These are phyloP conservation scores for Colletotrichum lini DNA, from an alignment of 2,329 filamentous ascomycete genomes.

Conservation along the genomic window DNA sequence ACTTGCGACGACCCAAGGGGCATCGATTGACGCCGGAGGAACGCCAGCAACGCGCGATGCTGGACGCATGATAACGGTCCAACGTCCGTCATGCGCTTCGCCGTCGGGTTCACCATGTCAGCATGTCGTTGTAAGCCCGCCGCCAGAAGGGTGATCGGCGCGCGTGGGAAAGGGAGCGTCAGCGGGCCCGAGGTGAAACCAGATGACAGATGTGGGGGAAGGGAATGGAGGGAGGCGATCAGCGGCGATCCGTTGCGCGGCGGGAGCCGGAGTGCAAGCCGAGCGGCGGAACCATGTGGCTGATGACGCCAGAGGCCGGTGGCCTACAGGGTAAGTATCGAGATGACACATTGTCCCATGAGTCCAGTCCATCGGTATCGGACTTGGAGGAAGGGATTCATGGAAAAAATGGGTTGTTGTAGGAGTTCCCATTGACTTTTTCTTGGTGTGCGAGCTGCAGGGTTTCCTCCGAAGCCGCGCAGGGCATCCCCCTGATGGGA, in stretches of 20 bases:
- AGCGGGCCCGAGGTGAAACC: slow-evolving; percentile 36
- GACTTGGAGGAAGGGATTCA: background rate
- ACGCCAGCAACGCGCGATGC: background rate
- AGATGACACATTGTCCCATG: background rate
- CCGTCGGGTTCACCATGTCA: background rate
- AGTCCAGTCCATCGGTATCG: background rate
- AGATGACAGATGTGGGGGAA: slow-evolving; percentile 38
- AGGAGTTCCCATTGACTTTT: slow-evolving; percentile 16
- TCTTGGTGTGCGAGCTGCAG: background rate
- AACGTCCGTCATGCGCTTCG: slow-evolving; percentile 24
- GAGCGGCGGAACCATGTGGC: slow-evolving; percentile 27
- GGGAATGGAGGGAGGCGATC: background rate
- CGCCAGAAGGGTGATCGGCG: slow-evolving; percentile 16
- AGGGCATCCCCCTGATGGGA: slow-evolving; percentile 12
- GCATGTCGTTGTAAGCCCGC: slow-evolving; percentile 7
- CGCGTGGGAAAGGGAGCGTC: slow-evolving; percentile 1
- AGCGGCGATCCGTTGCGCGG: slow-evolving; percentile 31
- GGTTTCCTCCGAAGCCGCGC: background rate
- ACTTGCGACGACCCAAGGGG: background rate
- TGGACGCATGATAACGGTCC: slow-evolving; percentile 27
- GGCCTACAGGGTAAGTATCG: background rate
- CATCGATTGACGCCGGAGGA: background rate
- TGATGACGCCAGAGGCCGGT: slow-evolving; percentile 33
- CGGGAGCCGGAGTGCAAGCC: background rate
- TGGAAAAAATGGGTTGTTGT: background rate